Percentiles rank a stretch among this genome's conserved stretches.
Evolutionary conservation across 805 yeast genomes (phyloP).

Genomic region (Wickerhamomyces bovis): DNA sequence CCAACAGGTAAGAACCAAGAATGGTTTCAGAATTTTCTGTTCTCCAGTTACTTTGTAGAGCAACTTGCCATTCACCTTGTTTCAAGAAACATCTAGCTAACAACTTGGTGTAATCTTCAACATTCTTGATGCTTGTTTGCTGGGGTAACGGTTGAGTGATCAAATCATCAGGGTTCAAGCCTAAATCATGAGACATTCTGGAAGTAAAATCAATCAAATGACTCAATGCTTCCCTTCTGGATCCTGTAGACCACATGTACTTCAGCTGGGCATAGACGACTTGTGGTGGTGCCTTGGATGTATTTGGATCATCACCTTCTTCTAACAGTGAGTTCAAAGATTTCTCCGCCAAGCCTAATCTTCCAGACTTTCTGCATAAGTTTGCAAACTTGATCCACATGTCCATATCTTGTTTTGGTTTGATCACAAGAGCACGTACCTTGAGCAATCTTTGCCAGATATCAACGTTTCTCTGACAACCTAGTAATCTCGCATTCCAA

Average conservation of each 20-base stretch:
- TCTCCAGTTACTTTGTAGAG: constrained; percentile 74
- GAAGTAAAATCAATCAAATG: constrained; percentile 88
- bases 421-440: constrained; percentile 86
- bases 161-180: constrained; percentile 80
- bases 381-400: constrained; percentile 99
- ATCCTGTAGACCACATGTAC: constrained; percentile 95
- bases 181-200: constrained; percentile 81
- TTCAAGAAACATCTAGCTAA: constrained; percentile 92
- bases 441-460: constrained; percentile 97
- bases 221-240: constrained; percentile 75
- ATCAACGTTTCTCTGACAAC: constrained; percentile 95
- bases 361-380: constrained; percentile 87
- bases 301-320: constrained; percentile 50
- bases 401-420: constrained; percentile 94
- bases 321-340: constrained; percentile 76
- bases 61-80: constrained; percentile 98
- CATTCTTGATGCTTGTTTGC: constrained; percentile 51
- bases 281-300: constrained; percentile 88
- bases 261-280: constrained; percentile 96
- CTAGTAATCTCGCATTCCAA: constrained; percentile 88
- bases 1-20: constrained; percentile 84
- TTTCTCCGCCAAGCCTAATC: constrained; percentile 88
- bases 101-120: constrained; percentile 75
- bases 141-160: constrained; percentile 82
- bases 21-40: constrained; percentile 74